Percentiles rank a stretch among this genome's conserved stretches.
These are phyloP conservation scores for Scleromitrula shiraiana DNA, from an alignment of 2,329 filamentous ascomycete genomes.

Conservation along the genomic window DNA sequence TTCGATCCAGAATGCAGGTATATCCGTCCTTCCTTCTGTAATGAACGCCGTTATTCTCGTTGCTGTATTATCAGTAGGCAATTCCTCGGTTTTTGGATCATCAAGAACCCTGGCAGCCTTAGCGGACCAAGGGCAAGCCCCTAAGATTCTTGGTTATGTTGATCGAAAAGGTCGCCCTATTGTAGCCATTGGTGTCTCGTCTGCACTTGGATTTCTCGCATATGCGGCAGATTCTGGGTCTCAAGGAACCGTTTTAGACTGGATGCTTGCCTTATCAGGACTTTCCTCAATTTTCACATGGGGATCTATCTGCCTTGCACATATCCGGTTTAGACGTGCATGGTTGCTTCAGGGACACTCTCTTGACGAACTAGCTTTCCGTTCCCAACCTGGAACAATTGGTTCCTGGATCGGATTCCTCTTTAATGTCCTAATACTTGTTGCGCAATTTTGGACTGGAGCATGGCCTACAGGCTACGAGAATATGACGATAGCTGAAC, in stretches of 20 bases:
- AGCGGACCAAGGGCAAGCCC: conserved; percentile 80
- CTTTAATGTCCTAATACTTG: conserved; percentile 67
- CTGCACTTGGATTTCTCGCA: conserved; percentile 61
- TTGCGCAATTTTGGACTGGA: conserved; percentile 84
- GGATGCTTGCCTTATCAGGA: conserved; percentile 70
- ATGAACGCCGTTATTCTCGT: conserved; percentile 96
- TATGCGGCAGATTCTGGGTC: conserved; percentile 61
- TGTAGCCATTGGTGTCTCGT: conserved; percentile 61
- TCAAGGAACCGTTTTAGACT: conserved; percentile 58
- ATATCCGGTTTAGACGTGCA: conserved; percentile 84
- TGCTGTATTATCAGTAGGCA: conserved; percentile 83
- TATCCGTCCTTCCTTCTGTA: conserved; percentile 71
- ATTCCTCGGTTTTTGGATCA: conserved; percentile 85
- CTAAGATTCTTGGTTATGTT: conserved; percentile 68
- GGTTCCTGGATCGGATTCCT: conserved; percentile 75
- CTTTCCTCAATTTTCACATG: conserved; percentile 72
- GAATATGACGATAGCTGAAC: conserved; percentile 35
- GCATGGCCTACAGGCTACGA: conserved; percentile 62
- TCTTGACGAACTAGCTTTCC: conserved; percentile 74
- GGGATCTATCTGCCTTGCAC: conserved; percentile 78
- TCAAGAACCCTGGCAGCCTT: conserved; percentile 84
- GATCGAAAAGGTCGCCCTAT: conserved; percentile 76
- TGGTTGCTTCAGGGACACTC: conserved; percentile 63
- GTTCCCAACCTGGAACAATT: conserved; percentile 65
- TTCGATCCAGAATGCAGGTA: conserved; percentile 77